These are phyloP conservation scores for Cladosporium austrohemisphaericum DNA, from an alignment of 2,329 filamentous ascomycete species.

Conservation along the genomic window DNA sequence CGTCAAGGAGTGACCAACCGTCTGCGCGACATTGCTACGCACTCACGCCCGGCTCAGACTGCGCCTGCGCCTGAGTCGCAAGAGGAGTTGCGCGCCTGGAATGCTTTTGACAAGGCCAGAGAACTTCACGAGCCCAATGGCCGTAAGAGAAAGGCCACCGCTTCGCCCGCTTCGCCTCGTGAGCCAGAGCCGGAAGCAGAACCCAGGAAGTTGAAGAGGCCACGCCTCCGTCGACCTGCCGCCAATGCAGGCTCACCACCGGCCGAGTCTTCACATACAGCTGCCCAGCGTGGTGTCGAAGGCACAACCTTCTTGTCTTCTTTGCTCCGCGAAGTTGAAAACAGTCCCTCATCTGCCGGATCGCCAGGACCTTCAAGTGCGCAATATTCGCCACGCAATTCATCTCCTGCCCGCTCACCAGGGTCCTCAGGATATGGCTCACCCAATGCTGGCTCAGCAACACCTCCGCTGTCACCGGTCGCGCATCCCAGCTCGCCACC, in stretches of 20 bases:
- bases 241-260: constrained; percentile 39
- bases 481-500: constrained; percentile 72
- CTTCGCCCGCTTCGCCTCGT: constrained; percentile 66
- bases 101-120: constrained; percentile 80
- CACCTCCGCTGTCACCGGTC: constrained; percentile 65
- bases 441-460: constrained; percentile 3
- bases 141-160: constrained; percentile 75
- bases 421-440: constrained; percentile 50
- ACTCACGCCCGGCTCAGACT: constrained; percentile 49
- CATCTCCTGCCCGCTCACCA: constrained; percentile 59
- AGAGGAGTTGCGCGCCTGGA: constrained; percentile 84
- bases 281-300: constrained; percentile 37
- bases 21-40: constrained; percentile 47
- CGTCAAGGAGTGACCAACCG: constrained; percentile 70
- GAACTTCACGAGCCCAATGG: constrained; percentile 53
- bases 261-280: constrained; percentile 32
- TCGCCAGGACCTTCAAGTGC: constrained; percentile 33
- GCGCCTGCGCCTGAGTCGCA: constrained; percentile 64
- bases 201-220: constrained; percentile 79
- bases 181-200: constrained; percentile 57
- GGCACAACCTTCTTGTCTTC: constrained; percentile 81
- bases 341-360: constrained; percentile 39
- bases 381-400: constrained; percentile 41
- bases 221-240: constrained; percentile 53
- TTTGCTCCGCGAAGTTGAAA: constrained; percentile 81